phyloP scores from a whole-genome alignment of 306 rosid species.

The Sophora flavescens region DNA sequence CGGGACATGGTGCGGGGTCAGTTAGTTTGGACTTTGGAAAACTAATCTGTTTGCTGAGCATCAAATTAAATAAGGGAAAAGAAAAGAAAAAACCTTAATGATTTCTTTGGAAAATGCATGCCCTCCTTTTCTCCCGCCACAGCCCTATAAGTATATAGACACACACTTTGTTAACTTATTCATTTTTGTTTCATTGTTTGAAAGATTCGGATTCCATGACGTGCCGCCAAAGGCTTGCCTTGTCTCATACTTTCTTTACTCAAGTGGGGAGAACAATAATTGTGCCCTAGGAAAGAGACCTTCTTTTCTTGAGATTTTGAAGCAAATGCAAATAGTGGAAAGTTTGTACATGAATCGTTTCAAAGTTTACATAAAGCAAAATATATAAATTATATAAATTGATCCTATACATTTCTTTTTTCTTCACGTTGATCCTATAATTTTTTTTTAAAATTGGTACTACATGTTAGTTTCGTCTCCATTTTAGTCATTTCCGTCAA shows the following conservation, averaged over 20 bases:
- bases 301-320: not conserved
- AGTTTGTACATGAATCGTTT: not conserved
- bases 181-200: not conserved
- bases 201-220: slow-evolving; percentile 46
- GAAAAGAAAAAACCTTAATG: not conserved
- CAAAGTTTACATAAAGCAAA: not conserved
- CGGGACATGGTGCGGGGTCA: slow-evolving; percentile 1
- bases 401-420: too few relatives aligned
- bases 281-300: slow-evolving; percentile 32
- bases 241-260: slow-evolving; percentile 28
- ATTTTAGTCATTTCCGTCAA: too few relatives aligned
- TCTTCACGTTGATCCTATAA: too few relatives aligned
- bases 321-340: slow-evolving; percentile 31
- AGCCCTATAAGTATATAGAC: too few relatives aligned
- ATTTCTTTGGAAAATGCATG: slow-evolving; percentile 1
- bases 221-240: slow-evolving; percentile 47
- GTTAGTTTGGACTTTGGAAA: not conserved
- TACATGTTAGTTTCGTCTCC: too few relatives aligned
- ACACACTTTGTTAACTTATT: not conserved
- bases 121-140: not conserved
- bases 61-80: not conserved
- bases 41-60: not conserved
- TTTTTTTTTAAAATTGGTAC: too few relatives aligned
- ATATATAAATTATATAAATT: too few relatives aligned
- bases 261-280: slow-evolving; percentile 22